Evolutionary conservation across 768 basidiomycete species (phyloP).

Genomic region (Auricularia auricula-judae): DNA sequence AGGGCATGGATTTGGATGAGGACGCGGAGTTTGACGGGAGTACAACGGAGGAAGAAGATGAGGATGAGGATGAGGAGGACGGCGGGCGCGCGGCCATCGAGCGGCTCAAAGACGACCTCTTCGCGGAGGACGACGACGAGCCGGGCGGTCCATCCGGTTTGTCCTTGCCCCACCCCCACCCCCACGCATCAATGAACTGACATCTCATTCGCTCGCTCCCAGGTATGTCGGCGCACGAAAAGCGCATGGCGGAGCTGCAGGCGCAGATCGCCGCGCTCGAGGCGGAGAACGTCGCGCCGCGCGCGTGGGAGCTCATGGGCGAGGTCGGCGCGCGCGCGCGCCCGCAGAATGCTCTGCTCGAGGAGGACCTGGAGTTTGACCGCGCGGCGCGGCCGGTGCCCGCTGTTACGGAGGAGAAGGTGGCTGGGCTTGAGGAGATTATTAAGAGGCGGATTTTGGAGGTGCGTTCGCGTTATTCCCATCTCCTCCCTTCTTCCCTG

Average conservation of each 20-base stretch:
- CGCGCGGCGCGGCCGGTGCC: constrained; percentile 79
- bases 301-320: constrained; percentile 89
- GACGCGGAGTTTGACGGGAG: no score
- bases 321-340: constrained; percentile 75
- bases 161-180: constrained; percentile 1
- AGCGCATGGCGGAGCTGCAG: constrained; percentile 57
- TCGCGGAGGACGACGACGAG: constrained; percentile 61
- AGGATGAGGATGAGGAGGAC: constrained; percentile 21
- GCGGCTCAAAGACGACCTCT: constrained; percentile 66
- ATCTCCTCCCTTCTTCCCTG: neutral
- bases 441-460: constrained; percentile 87
- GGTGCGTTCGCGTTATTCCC: constrained; percentile 19
- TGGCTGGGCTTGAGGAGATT: constrained; percentile 71
- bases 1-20: constrained; percentile 5
- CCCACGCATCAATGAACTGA: neutral
- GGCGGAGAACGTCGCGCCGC: constrained; percentile 73
- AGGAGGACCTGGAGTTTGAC: constrained; percentile 93
- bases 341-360: constrained; percentile 84
- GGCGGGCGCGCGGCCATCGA: constrained; percentile 42
- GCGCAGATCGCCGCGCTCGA: constrained; percentile 78
- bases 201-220: neutral
- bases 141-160: constrained; percentile 13
- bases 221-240: constrained; percentile 73
- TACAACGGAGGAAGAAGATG: constrained; percentile 14
- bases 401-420: constrained; percentile 79